These are phyloP conservation scores for Clonostachys chloroleuca DNA, from an alignment of 2,329 filamentous ascomycete species.

Conservation along the genomic window DNA sequence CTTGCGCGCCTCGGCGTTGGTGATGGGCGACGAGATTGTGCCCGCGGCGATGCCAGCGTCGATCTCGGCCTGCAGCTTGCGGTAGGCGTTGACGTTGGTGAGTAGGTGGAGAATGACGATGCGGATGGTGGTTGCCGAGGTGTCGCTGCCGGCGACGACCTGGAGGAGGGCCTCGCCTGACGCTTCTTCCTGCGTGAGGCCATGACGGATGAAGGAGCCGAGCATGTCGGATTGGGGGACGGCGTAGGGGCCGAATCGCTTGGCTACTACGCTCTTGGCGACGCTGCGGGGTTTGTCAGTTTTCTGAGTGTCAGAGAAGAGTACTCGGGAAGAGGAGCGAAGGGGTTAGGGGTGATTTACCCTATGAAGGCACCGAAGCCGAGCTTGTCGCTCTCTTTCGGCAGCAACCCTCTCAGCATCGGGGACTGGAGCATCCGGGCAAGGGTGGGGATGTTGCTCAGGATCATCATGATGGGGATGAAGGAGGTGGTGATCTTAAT, in stretches of 20 bases:
- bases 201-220: slow-evolving; percentile 32
- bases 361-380: slow-evolving; percentile 32
- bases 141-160: slow-evolving; percentile 30
- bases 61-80: slow-evolving; percentile 29
- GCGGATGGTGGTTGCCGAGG: slow-evolving; percentile 44
- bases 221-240: slow-evolving; percentile 27
- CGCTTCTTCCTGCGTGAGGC: slow-evolving; percentile 19
- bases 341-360: slow-evolving; percentile 5
- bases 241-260: slow-evolving; percentile 12
- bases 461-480: slow-evolving; percentile 35
- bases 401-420: slow-evolving; percentile 32
- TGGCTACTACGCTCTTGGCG: slow-evolving; percentile 8
- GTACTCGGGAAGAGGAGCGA: background rate
- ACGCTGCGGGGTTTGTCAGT: background rate
- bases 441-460: slow-evolving; percentile 34
- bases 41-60: slow-evolving; percentile 31
- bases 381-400: slow-evolving; percentile 29
- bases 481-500: slow-evolving; percentile 35
- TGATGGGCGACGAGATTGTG: slow-evolving; percentile 18
- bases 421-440: slow-evolving; percentile 34
- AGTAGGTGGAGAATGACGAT: slow-evolving; percentile 46
- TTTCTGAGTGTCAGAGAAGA: background rate
- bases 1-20: slow-evolving; percentile 22
- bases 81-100: slow-evolving; percentile 39
- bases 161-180: slow-evolving; percentile 23